Evolutionary conservation across 805 yeast species (phyloP).

Genomic region (fission yeast (Schizosaccharomyces pombe)): DNA sequence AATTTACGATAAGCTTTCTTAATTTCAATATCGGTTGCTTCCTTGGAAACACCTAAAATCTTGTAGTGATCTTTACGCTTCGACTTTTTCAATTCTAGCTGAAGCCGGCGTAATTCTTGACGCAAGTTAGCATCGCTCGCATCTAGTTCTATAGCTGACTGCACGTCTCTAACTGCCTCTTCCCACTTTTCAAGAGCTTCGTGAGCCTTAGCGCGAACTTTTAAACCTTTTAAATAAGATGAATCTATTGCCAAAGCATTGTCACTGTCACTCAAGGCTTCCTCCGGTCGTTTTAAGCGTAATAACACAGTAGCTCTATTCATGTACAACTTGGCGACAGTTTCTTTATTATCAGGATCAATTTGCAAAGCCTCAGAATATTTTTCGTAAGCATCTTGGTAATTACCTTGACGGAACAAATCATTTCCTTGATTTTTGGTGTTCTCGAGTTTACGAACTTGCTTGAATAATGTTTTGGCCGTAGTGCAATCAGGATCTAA

Average conservation of each 20-base stretch:
- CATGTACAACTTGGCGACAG: constrained; percentile 31
- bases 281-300: constrained; percentile 53
- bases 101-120: constrained; percentile 20
- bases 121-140: constrained; percentile 17
- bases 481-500: constrained; percentile 19
- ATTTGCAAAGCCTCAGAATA: constrained; percentile 57
- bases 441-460: constrained; percentile 16
- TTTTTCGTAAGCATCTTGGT: constrained; percentile 36
- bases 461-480: constrained; percentile 16
- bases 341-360: constrained; percentile 30
- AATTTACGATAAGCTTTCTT: constrained; percentile 64
- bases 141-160: constrained; percentile 18
- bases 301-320: constrained; percentile 77
- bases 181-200: constrained; percentile 20
- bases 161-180: constrained; percentile 18
- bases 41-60: constrained; percentile 39
- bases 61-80: constrained; percentile 37
- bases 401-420: constrained; percentile 41
- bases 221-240: constrained; percentile 38
- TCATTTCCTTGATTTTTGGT: constrained; percentile 37
- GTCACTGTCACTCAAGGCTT: constrained; percentile 55
- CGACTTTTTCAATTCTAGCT: constrained; percentile 20
- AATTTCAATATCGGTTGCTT: constrained; percentile 50
- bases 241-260: constrained; percentile 43
- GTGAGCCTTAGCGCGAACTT: constrained; percentile 20